Evolutionary conservation across 2,329 filamentous ascomycete genomes (phyloP).

Genomic region (Neofusicoccum cordaticola): DNA sequence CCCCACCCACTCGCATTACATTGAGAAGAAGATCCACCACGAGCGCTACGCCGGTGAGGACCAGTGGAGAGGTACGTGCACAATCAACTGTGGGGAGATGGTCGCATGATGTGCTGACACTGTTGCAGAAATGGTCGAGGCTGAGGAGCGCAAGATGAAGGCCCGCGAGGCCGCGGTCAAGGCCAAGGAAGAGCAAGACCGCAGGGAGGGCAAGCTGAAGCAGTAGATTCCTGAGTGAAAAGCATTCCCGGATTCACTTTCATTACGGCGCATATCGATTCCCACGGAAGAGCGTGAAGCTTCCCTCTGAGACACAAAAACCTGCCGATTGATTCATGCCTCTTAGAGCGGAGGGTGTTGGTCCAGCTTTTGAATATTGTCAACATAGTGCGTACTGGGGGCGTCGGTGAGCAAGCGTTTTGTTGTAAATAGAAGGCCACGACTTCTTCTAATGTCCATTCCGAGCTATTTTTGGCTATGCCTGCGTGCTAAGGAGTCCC

Average conservation of each 20-base stretch:
- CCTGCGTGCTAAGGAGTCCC: conserved; percentile 1
- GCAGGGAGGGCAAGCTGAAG: conserved; percentile 25
- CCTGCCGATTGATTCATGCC: not conserved
- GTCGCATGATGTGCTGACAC: conserved; percentile 16
- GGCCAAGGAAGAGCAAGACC: conserved; percentile 24
- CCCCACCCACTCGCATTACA: conserved; percentile 75
- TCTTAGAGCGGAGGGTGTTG: not conserved
- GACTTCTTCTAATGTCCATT: conserved; percentile 2
- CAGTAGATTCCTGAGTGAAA: not conserved
- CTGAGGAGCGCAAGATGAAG: conserved; percentile 65
- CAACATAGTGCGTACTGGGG: not conserved
- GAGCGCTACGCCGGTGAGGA: conserved; percentile 87
- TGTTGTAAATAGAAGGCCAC: not conserved
- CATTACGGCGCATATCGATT: not conserved
- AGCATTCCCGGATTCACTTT: not conserved
- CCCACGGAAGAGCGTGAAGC: not conserved
- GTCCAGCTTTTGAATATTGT: not conserved
- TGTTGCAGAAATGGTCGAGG: conserved; percentile 71
- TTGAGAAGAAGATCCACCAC: conserved; percentile 85
- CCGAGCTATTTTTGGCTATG: not conserved
- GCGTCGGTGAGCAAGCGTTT: conserved; percentile 7
- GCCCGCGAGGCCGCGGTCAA: conserved; percentile 45
- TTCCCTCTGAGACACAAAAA: not conserved
- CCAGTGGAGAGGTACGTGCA: conserved; percentile 78
- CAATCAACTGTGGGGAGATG: not conserved